A percentile compares a stretch with the other conserved stretches of the same genome.
Conservation (phyloP, 768 basidiomycete genomes). For the Lactarius sanguifluus region DNA sequence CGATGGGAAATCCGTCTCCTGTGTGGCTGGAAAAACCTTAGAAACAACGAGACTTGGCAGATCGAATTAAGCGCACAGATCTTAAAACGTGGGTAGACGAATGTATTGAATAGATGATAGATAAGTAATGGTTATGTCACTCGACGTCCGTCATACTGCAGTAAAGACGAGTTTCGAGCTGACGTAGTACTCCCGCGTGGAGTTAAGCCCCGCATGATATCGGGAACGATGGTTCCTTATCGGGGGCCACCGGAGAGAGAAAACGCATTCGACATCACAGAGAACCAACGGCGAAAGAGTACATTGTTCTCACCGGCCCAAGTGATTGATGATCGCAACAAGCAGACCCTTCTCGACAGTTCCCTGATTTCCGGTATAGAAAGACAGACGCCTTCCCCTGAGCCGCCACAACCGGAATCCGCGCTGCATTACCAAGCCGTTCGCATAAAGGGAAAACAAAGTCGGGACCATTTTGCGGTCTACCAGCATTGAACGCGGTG, state of each 20-base stretch:
- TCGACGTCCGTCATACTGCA: not conserved
- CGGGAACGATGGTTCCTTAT: constrained; percentile 4
- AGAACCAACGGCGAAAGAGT: not conserved
- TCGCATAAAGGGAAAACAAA: not conserved
- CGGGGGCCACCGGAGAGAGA: not conserved
- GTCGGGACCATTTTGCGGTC: not conserved
- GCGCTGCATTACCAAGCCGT: not conserved
- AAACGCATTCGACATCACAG: not conserved
- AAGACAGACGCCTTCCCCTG: not conserved
- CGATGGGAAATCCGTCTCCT: not conserved
- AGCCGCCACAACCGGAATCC: not conserved
- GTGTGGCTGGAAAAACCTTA: not conserved
- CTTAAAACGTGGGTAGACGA: not conserved
- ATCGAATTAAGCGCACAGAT: not conserved
- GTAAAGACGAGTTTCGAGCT: not conserved
- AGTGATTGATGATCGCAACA: not conserved
- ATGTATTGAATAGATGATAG: not conserved
- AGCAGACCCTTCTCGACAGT: not conserved
- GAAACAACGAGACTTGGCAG: not conserved
- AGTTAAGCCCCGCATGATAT: not conserved
- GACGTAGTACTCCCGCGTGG: not conserved
- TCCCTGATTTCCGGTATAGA: not conserved
- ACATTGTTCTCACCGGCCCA: not conserved
- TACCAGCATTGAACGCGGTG: not conserved
- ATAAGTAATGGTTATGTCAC: not conserved